Evolutionary conservation across 805 yeast genomes (phyloP), one percentile per base, ranked within the genome.

Genomic region (Starmera amethionina): DNA sequence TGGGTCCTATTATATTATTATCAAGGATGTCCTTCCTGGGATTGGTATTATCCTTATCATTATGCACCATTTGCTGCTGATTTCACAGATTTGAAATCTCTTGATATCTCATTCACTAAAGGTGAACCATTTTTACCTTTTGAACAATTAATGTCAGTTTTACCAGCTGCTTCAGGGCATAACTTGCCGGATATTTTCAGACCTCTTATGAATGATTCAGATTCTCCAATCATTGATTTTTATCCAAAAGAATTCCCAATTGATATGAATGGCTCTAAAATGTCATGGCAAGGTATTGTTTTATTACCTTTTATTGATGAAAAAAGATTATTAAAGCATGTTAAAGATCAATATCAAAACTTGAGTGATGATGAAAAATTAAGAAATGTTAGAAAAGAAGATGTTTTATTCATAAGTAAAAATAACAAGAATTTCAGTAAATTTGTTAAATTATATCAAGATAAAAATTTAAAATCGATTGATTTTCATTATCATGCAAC

Each of bases 1-100:
- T 93, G 99, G 99, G 95, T 82, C 2, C 67, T 93, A 47, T 63
- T 86, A 40, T 93, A 93, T 59, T 93, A 93, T 63, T 90, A 86
- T 60, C 97, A 93, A 61, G 97, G 97, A 3, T 90, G 97, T 63
- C 95, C 96, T 0, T 90, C 97, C 0, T 93, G 99, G 99, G 80
- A 80, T 41, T 93, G 98, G 98, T 93, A 77, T 60, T 93, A 82
- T 53, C 98, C 97, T 0, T 90, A 81, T 58, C 97, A 93, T 56
- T 94, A 93, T 64, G 97, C 98, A 0, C 99, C 99, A 18, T 89
- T 93, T 69, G 97, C 97, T 0, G 73, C 81, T 6, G 99, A 93
- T 59, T 84, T 93, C 52, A 67, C 60, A 2, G 74, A 77, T 19
- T 49, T 74, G 18, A 52, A 60, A 18, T 73, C 68, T 8, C 55